Conservation (phyloP, 176 grass and related monocot species). For the Juncus inflexus region DNA sequence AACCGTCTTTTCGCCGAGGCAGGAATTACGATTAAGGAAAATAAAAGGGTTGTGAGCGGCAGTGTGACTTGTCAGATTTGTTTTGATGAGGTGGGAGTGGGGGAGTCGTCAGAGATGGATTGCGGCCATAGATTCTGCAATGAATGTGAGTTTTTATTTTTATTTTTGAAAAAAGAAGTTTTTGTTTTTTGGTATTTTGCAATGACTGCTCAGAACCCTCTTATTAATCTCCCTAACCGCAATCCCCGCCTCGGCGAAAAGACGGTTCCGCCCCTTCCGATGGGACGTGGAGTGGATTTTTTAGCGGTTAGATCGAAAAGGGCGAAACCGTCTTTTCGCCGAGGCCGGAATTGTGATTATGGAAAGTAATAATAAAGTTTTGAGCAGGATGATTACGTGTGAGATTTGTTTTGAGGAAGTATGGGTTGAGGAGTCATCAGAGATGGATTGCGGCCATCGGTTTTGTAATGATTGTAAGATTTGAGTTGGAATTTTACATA, state of each 20-base stretch:
- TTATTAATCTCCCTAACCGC: slow-evolving; percentile 49
- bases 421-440: slow-evolving; percentile 27
- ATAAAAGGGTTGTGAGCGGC: not conserved
- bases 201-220: no score
- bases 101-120: slow-evolving; percentile 67
- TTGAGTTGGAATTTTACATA: not conserved
- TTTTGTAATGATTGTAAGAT: slow-evolving; percentile 95
- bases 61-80: slow-evolving; percentile 68
- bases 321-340: slow-evolving; percentile 62
- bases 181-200: no score
- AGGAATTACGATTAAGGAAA: slow-evolving; percentile 57
- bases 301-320: slow-evolving; percentile 91
- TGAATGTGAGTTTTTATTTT: slow-evolving; percentile 52
- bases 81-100: slow-evolving; percentile 49
- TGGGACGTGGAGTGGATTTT: slow-evolving; percentile 98
- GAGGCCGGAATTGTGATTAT: slow-evolving; percentile 62
- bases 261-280: slow-evolving; percentile 69
- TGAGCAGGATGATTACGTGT: slow-evolving; percentile 39
- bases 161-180: not conserved
- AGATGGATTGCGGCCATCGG: slow-evolving; percentile 87
- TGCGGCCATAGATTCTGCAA: slow-evolving; percentile 93
- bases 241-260: slow-evolving; percentile 37
- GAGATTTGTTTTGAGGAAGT: slow-evolving; percentile 82
- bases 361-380: slow-evolving; percentile 22
- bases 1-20: slow-evolving; percentile 73